Conservation (phyloP, 2,329 filamentous ascomycete genomes). For the Penicillium sp. region DNA sequence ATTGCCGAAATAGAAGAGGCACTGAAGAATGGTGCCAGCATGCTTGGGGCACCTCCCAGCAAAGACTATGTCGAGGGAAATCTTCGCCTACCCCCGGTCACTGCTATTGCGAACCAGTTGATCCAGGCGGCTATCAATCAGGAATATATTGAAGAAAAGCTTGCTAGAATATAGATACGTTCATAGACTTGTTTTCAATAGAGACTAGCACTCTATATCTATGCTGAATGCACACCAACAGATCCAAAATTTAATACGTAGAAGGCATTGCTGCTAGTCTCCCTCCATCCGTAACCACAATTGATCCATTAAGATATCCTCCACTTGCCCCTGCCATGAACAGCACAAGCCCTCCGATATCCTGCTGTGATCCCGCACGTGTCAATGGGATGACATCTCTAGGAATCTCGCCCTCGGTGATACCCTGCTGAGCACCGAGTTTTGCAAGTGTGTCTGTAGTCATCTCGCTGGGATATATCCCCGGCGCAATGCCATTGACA, state of each 20-base stretch:
- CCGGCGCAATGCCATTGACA: conserved; percentile 22
- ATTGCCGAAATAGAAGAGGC: conserved; percentile 77
- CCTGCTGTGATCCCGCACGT: conserved; percentile 39
- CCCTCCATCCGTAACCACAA: conserved; percentile 47
- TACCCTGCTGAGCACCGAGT: not conserved
- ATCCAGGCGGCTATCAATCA: conserved; percentile 69
- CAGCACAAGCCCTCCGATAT: conserved; percentile 48
- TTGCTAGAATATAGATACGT: conserved; percentile 40
- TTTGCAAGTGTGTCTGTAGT: conserved; percentile 1
- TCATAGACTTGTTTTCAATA: not conserved
- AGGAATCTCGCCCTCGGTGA: conserved; percentile 8
- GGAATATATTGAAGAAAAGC: conserved; percentile 63
- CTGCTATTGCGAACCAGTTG: conserved; percentile 89
- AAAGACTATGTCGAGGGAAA: conserved; percentile 70
- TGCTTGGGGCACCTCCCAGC: conserved; percentile 61
- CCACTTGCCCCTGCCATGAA: conserved; percentile 51
- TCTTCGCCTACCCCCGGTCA: conserved; percentile 75
- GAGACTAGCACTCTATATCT: not conserved
- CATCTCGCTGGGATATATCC: conserved; percentile 14
- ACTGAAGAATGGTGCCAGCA: conserved; percentile 62
- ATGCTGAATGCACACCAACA: not conserved
- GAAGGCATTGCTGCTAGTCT: conserved; percentile 9
- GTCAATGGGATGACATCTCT: conserved; percentile 20
- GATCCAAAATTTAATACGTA: conserved; percentile 5
- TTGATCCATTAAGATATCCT: conserved; percentile 52